phyloP scores from a whole-genome alignment of 1,284 basidiomycete genomes.

The Irpex sp. region DNA sequence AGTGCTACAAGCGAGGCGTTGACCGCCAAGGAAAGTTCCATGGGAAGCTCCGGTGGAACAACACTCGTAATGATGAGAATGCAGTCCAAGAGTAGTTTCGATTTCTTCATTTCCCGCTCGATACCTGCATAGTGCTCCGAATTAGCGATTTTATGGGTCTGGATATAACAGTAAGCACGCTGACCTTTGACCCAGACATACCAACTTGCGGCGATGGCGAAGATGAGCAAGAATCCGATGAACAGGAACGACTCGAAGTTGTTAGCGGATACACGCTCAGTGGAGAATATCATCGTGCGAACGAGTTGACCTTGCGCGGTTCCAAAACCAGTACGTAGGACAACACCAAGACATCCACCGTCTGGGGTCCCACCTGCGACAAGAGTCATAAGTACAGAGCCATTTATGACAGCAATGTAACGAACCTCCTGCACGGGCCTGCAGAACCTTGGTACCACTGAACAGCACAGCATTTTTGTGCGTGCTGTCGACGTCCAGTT shows the following conservation, averaged over 20 bases:
- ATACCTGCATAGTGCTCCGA: constrained; percentile 50
- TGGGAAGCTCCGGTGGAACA: constrained; percentile 92
- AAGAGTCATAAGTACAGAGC: background rate
- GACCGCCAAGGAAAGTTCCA: constrained; percentile 94
- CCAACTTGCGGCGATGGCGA: constrained; percentile 92
- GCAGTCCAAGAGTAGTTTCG: constrained; percentile 90
- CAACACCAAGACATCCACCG: constrained; percentile 85
- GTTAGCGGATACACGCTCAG: constrained; percentile 92
- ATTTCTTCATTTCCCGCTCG: constrained; percentile 87
- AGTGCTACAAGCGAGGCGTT: constrained; percentile 92
- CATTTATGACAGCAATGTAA: background rate
- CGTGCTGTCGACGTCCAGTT: constrained; percentile 76
- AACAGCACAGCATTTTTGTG: constrained; percentile 91
- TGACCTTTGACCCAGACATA: constrained; percentile 94
- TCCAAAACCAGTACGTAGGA: constrained; percentile 94
- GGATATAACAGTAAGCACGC: constrained; percentile 14
- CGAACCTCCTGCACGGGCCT: constrained; percentile 59
- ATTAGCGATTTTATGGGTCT: constrained; percentile 1
- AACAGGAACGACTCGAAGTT: constrained; percentile 93
- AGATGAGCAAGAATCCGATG: constrained; percentile 93
- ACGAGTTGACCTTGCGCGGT: constrained; percentile 95
- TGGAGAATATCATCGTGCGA: constrained; percentile 96
- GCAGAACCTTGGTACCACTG: constrained; percentile 92
- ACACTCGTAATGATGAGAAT: constrained; percentile 94
- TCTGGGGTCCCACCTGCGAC: constrained; percentile 69